phyloP scores from a whole-genome alignment of 148 eudicot species.

The Heliamphora exappendiculata region DNA sequence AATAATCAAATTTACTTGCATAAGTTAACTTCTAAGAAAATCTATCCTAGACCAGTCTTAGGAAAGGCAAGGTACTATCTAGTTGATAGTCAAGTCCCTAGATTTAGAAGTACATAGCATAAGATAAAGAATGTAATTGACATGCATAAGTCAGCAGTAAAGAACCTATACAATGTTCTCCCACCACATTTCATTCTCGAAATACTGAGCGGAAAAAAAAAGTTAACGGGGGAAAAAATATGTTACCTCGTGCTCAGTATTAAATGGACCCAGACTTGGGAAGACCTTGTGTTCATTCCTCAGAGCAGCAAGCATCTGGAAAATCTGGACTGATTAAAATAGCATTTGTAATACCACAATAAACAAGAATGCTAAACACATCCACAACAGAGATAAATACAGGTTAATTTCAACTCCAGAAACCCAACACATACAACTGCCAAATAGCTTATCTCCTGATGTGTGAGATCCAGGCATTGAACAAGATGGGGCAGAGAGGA shows the following conservation, averaged over 20 bases:
- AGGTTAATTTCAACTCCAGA: neutral
- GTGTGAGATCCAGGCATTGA: conserved; percentile 11
- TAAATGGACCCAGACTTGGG: conserved; percentile 59
- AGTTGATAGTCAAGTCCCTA: neutral
- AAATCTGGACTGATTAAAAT: conserved; percentile 14
- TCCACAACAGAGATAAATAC: neutral
- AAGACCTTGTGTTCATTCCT: conserved; percentile 68
- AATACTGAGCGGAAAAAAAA: neutral
- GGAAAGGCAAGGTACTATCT: neutral
- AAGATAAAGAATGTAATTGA: neutral
- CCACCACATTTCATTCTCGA: neutral
- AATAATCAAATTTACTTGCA: neutral
- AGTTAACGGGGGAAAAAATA: neutral
- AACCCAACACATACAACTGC: neutral
- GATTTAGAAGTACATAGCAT: neutral
- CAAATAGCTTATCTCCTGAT: neutral
- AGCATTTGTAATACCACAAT: neutral
- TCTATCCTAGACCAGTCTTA: neutral
- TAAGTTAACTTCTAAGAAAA: neutral
- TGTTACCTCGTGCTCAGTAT: conserved; percentile 88
- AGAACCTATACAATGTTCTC: neutral
- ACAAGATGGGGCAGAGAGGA: neutral
- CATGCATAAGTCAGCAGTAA: neutral
- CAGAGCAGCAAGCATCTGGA: conserved; percentile 87
- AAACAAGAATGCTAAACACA: neutral